Evolutionary conservation across 2,329 filamentous ascomycete species (phyloP), one percentile per base, ranked within the genome.

Genomic region (Rutstroemia sp.): DNA sequence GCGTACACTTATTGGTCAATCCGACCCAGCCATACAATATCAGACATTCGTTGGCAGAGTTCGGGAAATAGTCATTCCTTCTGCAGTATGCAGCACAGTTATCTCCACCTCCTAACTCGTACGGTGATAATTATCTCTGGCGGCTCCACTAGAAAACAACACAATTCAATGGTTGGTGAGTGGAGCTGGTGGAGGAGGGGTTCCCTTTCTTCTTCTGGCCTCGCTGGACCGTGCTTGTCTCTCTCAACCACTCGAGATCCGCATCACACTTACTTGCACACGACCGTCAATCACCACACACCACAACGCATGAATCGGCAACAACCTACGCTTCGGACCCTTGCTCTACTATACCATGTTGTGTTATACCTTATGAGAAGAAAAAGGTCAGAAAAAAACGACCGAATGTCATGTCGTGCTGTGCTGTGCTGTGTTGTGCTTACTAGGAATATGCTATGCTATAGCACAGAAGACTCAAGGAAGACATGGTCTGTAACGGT

Each of bases 221-320:
- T 1, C 3, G 2, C 27, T 30, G 27, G 27, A 10, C 27, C 27
- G 27, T 30, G 27, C 27, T 30, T 30, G 27, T 16, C 10, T 19
- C 27, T 23, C 51, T 48, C 19, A 48, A 53, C 51, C 51, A 53
- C 42, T 48, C 14, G n/a, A 19, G 10, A 49, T 57, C 10, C 21
- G 30, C 27, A 52, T 81, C 6, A 71, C 73, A 2, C 75, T 77
- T 2, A 72, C 27, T 10, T 30, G 8, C 27, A 30, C 3, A 30
- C 27, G 8, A 30, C 27, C 27, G 27, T 30, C 27, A 30, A 30
- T 30, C 27, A 30, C 27, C 27, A 30, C 27, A 8, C 27, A 30
- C 27, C 27, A 85, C 49, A 81, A 81, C 55, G 79, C 76, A 10
- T 73, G 83, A 44, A 81, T 79, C 1, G 73, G 79, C 61, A 71